phyloP scores from a whole-genome alignment of 2,329 filamentous ascomycete species.

The Periconia macrospinosa region DNA sequence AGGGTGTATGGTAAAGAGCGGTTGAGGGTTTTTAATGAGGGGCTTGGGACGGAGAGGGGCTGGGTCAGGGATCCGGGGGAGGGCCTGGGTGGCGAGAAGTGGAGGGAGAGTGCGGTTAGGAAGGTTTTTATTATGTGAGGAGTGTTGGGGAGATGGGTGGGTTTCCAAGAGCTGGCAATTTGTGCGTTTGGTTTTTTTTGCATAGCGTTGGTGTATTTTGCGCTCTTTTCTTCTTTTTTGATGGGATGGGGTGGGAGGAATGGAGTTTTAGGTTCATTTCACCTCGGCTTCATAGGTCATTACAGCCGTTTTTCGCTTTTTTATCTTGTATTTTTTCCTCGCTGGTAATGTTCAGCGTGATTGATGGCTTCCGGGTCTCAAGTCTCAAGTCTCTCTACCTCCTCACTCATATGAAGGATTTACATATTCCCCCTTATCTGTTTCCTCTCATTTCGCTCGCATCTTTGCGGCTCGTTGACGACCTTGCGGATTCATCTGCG shows the following conservation, averaged over 20 bases:
- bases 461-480: too few relatives aligned
- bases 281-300: too few relatives aligned
- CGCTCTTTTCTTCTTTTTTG: background rate
- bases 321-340: too few relatives aligned
- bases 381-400: too few relatives aligned
- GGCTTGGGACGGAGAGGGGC: constrained; percentile 68
- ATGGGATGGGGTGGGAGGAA: background rate
- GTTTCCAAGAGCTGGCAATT: too few relatives aligned
- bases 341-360: too few relatives aligned
- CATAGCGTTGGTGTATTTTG: constrained; percentile 6
- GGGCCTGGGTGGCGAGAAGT: constrained; percentile 59
- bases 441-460: too few relatives aligned
- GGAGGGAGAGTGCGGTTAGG: constrained; percentile 62
- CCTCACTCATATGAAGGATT: too few relatives aligned
- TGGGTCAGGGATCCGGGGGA: constrained; percentile 72
- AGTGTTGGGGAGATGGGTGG: constrained; percentile 50
- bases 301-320: too few relatives aligned
- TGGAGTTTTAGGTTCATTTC: background rate
- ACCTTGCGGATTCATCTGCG: too few relatives aligned
- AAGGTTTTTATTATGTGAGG: constrained; percentile 88
- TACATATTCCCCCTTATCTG: too few relatives aligned
- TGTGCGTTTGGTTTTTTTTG: constrained; percentile 3
- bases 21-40: constrained; percentile 75
- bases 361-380: too few relatives aligned
- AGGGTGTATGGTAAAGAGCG: constrained; percentile 78